These are phyloP conservation scores for Magnolia changhungtana DNA, from an alignment of 164 flowering plant species.

Conservation along the genomic window DNA sequence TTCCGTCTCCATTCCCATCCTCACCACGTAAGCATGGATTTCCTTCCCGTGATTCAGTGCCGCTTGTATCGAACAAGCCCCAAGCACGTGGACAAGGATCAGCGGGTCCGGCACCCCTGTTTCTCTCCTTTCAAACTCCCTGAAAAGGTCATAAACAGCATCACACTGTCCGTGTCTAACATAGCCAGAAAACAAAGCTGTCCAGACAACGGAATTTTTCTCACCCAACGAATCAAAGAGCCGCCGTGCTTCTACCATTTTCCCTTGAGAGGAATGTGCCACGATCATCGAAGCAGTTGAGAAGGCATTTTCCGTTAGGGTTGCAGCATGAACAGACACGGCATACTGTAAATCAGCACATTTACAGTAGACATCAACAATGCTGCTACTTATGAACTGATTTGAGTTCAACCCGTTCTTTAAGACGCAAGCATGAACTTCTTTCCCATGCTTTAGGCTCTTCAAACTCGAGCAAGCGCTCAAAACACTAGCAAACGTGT, in stretches of 20 bases:
- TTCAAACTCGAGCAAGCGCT: slow-evolving; percentile 55
- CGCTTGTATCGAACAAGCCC: slow-evolving; percentile 66
- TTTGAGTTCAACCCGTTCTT: slow-evolving; percentile 46
- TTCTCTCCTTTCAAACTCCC: slow-evolving; percentile 35
- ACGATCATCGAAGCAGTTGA: slow-evolving; percentile 58
- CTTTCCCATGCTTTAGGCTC: slow-evolving; percentile 50
- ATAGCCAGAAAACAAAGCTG: slow-evolving; percentile 72
- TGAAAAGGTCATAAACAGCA: slow-evolving; percentile 49
- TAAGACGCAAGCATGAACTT: slow-evolving; percentile 58
- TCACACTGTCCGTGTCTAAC: slow-evolving; percentile 48
- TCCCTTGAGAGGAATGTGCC: slow-evolving; percentile 53
- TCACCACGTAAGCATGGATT: slow-evolving; percentile 53
- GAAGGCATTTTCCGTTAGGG: slow-evolving; percentile 35
- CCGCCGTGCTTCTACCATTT: slow-evolving; percentile 56
- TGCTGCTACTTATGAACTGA: slow-evolving; percentile 53
- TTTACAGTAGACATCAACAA: slow-evolving; percentile 77
- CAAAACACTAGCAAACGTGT: slow-evolving; percentile 54
- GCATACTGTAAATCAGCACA: slow-evolving; percentile 67
- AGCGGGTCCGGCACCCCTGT: slow-evolving; percentile 34
- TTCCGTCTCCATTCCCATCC: slow-evolving; percentile 46
- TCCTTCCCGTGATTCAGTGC: slow-evolving; percentile 62
- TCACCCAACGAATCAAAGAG: slow-evolving; percentile 59
- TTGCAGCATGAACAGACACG: slow-evolving; percentile 29
- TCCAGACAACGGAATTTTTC: slow-evolving; percentile 65
- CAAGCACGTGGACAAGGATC: slow-evolving; percentile 45